A percentile compares a stretch with the other conserved stretches of the same genome.
Conservation (phyloP, 139 green algal genomes). For the Mesotaenium endlicherianum region DNA sequence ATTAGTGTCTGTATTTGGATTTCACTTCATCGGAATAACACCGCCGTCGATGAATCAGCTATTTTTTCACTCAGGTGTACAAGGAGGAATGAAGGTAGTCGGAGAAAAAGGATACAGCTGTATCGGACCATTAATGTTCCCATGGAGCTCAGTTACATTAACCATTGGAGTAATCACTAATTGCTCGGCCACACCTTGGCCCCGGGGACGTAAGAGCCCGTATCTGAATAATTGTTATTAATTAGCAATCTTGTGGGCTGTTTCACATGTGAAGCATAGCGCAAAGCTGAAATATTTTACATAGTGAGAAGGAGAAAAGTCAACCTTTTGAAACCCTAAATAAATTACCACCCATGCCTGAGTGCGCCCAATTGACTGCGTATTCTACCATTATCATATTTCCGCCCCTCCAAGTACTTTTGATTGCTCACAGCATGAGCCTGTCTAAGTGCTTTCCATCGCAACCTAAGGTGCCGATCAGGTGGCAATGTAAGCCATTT, state of each 20-base stretch:
- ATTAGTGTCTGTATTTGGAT: no score
- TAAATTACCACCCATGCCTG: not conserved
- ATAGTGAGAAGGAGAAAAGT: not conserved
- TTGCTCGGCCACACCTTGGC: not conserved
- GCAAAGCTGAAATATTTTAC: not conserved
- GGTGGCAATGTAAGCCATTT: not conserved
- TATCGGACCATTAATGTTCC: not conserved
- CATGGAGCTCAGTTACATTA: not conserved
- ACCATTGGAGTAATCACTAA: not conserved
- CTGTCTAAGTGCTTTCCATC: not conserved
- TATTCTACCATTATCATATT: no score
- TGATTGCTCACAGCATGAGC: not conserved
- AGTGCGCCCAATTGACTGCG: no score
- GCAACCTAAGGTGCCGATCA: not conserved
- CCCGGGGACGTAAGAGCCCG: not conserved
- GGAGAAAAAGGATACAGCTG: not conserved
- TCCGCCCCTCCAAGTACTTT: not conserved
- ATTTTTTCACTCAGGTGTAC: not conserved
- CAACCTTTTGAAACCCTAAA: no score
- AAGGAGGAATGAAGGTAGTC: not conserved
- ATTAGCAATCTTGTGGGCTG: not conserved
- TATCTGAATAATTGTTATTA: no score
- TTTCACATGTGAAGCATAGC: not conserved
- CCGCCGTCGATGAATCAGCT: no score
- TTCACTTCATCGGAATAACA: no score